A percentile compares a stretch with the other conserved stretches of the same genome.
Conservation (phyloP, 1,139 yeast species). For the Geotrichum australiense region DNA sequence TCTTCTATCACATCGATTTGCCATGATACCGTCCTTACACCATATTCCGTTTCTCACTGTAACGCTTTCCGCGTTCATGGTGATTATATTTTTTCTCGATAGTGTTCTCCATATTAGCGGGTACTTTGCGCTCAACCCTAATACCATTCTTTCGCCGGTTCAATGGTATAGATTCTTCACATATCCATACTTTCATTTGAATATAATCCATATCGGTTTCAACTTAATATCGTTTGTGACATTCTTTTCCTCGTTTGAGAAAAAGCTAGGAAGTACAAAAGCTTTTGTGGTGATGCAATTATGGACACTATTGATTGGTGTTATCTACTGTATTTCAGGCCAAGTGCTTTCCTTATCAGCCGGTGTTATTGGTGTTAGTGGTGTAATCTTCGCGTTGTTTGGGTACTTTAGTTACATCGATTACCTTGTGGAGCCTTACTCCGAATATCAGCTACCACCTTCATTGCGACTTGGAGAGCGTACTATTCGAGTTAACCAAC, state of each 20-base stretch:
- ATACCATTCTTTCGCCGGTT: neutral
- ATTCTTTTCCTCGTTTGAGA: neutral
- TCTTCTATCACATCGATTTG: too few species aligned
- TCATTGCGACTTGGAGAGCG: neutral
- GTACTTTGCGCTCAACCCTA: neutral
- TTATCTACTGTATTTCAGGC: neutral
- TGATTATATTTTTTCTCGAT: neutral
- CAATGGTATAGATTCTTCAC: slow-evolving; percentile 1
- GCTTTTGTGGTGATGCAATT: slow-evolving; percentile 1
- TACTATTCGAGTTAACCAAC: neutral
- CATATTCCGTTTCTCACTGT: slow-evolving; percentile 2
- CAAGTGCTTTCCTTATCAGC: neutral
- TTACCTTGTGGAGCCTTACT: neutral
- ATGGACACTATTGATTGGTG: slow-evolving; percentile 1
- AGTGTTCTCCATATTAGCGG: neutral
- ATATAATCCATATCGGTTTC: slow-evolving; percentile 3
- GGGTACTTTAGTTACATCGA: slow-evolving; percentile 3
- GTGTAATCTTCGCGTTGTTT: slow-evolving; percentile 1
- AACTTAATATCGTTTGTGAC: slow-evolving; percentile 3
- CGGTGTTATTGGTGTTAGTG: slow-evolving; percentile 1
- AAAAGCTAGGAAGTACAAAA: slow-evolving; percentile 1
- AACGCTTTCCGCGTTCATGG: slow-evolving; percentile 2
- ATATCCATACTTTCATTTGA: slow-evolving; percentile 5
- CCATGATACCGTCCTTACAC: neutral
- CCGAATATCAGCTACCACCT: neutral